Percentiles rank a stretch among this genome's conserved stretches.
Evolutionary conservation across 176 grass and related monocot species (phyloP).

Genomic region (Urochloa ruziziensis): DNA sequence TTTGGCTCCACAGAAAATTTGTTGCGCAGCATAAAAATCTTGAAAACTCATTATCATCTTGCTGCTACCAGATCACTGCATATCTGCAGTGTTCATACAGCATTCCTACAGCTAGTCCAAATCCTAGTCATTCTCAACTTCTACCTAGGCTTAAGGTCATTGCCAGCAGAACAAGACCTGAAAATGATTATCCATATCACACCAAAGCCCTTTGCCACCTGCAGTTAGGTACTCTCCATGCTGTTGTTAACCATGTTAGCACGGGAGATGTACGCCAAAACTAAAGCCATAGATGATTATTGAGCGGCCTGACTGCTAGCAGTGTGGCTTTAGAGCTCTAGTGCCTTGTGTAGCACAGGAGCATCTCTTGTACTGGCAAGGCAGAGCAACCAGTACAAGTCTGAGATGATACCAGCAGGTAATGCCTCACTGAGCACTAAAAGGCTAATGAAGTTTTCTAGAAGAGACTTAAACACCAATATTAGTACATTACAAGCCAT

Average conservation of each 20-base stretch:
- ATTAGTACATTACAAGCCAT: background rate
- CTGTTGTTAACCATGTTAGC: slow-evolving; percentile 6
- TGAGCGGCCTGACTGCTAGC: slow-evolving; percentile 26
- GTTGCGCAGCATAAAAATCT: slow-evolving; percentile 1
- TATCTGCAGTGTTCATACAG: background rate
- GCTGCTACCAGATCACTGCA: slow-evolving; percentile 27
- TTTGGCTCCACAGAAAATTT: no score
- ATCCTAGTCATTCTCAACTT: slow-evolving; percentile 9
- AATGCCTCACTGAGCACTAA: slow-evolving; percentile 1
- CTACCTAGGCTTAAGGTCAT: background rate
- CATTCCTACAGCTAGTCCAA: background rate
- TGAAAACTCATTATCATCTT: slow-evolving; percentile 24
- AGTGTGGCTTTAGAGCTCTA: slow-evolving; percentile 20
- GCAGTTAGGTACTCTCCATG: slow-evolving; percentile 34
- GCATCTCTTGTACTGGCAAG: background rate
- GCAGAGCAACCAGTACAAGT: background rate
- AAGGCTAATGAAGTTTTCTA: slow-evolving; percentile 3
- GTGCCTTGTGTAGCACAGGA: background rate
- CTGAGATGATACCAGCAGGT: background rate
- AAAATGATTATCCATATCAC: slow-evolving; percentile 36
- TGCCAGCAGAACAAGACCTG: slow-evolving; percentile 7
- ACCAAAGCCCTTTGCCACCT: slow-evolving; percentile 33
- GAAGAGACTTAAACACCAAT: background rate
- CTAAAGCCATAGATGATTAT: slow-evolving; percentile 10
- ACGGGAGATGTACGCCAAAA: background rate